Evolutionary conservation across 306 rosid species (phyloP).

Genomic region (Prunus campanulata): DNA sequence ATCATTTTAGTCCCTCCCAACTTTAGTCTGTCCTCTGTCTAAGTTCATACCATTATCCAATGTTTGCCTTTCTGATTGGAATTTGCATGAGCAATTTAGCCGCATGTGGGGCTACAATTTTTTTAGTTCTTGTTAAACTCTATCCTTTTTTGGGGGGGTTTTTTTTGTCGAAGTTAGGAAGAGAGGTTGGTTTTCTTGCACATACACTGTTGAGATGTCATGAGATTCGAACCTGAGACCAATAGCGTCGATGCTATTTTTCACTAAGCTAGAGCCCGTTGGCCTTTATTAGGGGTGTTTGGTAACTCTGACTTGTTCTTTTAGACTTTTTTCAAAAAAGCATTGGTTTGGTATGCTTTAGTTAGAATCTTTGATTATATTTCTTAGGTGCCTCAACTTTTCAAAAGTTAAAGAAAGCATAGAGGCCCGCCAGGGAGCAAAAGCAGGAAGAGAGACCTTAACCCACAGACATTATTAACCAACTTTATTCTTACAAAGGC

Average conservation of each 20-base stretch:
- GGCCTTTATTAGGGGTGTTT: background rate
- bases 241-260: background rate
- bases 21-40: no score
- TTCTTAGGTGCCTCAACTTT: slow-evolving; percentile 40
- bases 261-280: no score
- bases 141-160: background rate
- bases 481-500: slow-evolving; percentile 40
- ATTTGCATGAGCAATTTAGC: no score
- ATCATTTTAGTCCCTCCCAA: no score
- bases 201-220: no score
- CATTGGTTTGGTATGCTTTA: slow-evolving; percentile 26
- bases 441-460: slow-evolving; percentile 35
- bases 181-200: no score
- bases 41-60: no score
- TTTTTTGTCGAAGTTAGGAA: background rate
- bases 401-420: slow-evolving; percentile 42
- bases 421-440: slow-evolving; percentile 38
- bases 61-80: no score
- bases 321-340: background rate
- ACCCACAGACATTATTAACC: slow-evolving; percentile 41
- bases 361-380: slow-evolving; percentile 27
- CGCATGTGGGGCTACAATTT: background rate
- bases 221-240: no score
- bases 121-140: background rate
- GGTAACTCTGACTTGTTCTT: background rate